phyloP scores from a whole-genome alignment of 2,329 filamentous ascomycete species.

The Parastagonospora avenae region DNA sequence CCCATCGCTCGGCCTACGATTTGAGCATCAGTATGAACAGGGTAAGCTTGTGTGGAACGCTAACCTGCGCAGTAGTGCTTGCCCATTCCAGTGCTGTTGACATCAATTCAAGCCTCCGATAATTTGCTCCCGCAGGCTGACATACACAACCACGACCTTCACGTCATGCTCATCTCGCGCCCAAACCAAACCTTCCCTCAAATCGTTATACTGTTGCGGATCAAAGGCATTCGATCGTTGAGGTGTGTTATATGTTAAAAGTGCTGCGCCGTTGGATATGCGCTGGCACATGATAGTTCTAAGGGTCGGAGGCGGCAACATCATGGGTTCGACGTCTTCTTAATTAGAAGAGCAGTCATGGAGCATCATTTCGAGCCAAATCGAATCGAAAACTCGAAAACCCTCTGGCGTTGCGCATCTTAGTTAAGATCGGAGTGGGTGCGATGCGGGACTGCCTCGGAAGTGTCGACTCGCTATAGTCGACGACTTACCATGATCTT shows the following conservation, averaged over 20 bases:
- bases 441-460: conserved; percentile 16
- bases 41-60: background rate
- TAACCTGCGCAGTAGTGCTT: conserved; percentile 21
- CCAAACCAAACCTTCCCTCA: conserved; percentile 18
- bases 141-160: conserved; percentile 18
- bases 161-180: conserved; percentile 18
- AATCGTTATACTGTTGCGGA: conserved; percentile 17
- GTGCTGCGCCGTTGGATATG: conserved; percentile 11
- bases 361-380: background rate
- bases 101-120: no score
- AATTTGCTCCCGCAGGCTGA: background rate
- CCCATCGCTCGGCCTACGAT: conserved; percentile 16
- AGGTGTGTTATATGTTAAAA: conserved; percentile 23
- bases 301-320: conserved; percentile 13
- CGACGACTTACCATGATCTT: no score
- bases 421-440: background rate
- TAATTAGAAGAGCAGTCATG: background rate
- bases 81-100: conserved; percentile 14
- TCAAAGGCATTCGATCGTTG: conserved; percentile 23
- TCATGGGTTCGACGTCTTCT: background rate
- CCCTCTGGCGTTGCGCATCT: background rate
- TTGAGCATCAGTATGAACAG: background rate
- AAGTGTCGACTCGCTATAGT: conserved; percentile 9
- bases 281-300: conserved; percentile 17
- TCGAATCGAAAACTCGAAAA: background rate